Base-by-base conservation (phyloP, 768 basidiomycete species). In the Termitomyces sp. region DNA sequence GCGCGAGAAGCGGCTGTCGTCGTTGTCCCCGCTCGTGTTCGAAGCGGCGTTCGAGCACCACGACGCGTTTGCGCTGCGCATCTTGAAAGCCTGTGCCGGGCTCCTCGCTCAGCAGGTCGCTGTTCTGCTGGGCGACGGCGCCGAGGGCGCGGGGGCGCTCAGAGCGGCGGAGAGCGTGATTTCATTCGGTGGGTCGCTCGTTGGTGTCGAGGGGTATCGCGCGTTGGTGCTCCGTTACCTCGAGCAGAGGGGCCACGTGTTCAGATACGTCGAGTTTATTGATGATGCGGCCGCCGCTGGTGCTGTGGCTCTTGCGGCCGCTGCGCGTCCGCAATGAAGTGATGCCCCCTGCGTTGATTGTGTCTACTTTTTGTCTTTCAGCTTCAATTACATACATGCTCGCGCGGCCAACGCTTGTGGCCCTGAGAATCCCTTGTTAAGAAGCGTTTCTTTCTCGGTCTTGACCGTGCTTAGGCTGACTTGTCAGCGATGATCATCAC, bases 111-210 rank as follows among this genome's bases (percentile, higher is more conserved):
- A 78, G 24, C 78, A 88, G 65, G 80, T 91, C 36, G 73, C 79
- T 1, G 68, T 81, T 44, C 72, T 89, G 26, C 72, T 86, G 2
- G 74, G 76, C 5, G 72, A 79, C 2, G 59, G 47, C 11, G 20
- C 2, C 2, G 52, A 41, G 20, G 59, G 61, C 7, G 65, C 65
- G 3, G 73, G 67, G 9, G 66, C 73, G 0, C 77, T 88, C 47
- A 74, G 74, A 40, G 80, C 89, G 0, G 67, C 72, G 41, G 77
- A 85, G 1, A 76, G 82, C 33, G 79, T 92, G 2, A 65, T 93
- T n/a, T 90, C 85, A 58, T 85, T 92, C 56, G 91, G 92, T 9
- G 91, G 91, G 18, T 90, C 88, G 22, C 69, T 93, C 60, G 83
- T 84, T 5, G 84, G 88, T 3, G 69, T 90, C 1, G 76, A 79